phyloP scores from a whole-genome alignment of 1,284 basidiomycete genomes.

The Marasmius oreades region DNA sequence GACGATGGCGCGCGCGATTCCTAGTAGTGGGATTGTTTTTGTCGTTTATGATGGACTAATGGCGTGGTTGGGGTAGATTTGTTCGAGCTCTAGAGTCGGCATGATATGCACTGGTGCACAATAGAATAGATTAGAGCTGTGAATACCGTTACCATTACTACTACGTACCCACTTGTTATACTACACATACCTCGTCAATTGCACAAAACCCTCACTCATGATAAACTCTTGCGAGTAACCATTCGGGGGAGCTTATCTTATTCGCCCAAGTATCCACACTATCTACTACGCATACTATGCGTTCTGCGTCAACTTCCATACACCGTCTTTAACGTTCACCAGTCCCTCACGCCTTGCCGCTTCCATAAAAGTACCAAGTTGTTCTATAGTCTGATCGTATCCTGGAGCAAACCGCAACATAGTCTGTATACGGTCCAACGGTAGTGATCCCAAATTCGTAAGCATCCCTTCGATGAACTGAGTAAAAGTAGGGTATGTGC shows the following conservation, averaged over 20 bases:
- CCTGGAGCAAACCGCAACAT: conserved; percentile 80
- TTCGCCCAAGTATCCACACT: too few relatives aligned
- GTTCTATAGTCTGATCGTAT: conserved; percentile 75
- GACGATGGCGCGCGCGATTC: conserved; percentile 78
- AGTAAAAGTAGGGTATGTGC: neutral
- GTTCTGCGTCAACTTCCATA: conserved; percentile 56
- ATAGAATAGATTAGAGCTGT: neutral
- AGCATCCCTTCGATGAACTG: conserved; percentile 85
- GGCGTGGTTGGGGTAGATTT: conserved; percentile 40
- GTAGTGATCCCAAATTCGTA: conserved; percentile 72
- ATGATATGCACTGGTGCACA: neutral
- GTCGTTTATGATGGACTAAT: conserved; percentile 73
- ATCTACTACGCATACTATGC: neutral
- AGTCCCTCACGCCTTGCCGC: conserved; percentile 73
- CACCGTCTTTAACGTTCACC: conserved; percentile 66
- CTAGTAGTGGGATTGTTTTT: conserved; percentile 84
- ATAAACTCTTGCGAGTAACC: too few relatives aligned
- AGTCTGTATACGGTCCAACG: conserved; percentile 74
- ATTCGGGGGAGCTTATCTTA: too few relatives aligned
- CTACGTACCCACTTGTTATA: neutral
- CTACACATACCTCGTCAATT: neutral
- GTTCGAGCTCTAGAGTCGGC: neutral
- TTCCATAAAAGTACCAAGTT: conserved; percentile 75
- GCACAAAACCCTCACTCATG: neutral
- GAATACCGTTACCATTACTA: neutral